Base-by-base conservation (phyloP, 805 yeast genomes). In the Phaffomyces antillensis region DNA sequence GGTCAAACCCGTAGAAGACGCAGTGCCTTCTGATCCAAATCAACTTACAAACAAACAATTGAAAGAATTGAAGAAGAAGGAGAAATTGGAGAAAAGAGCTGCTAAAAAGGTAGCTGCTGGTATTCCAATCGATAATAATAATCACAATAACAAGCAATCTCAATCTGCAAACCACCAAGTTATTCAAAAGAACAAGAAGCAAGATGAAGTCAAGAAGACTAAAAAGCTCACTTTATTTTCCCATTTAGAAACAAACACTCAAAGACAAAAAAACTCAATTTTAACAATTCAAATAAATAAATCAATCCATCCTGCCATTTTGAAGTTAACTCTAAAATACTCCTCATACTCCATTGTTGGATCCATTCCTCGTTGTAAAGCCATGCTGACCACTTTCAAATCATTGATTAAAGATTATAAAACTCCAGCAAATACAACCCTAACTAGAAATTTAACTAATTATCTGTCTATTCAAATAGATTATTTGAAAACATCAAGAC, bases 401-500 rank as follows among this genome's bases (percentile, higher is more conserved):
- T 73, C 71, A 26, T 90, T 93, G 20, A 86, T 93, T 40, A 58
- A 62, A 34, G 95, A 88, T 52, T 93, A 91, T 60, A 67, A 71
- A 46, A 89, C 98, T 0, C 98, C 98, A 7, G 77, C 73, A 36
- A 89, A 86, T 45, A 83, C 93, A 9, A 82, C 95, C 1, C 71
- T 93, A 55, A 81, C 90, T 32, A 81, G 99, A 68, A 86, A 90
- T 64, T 73, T 93, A 57, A 88, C 96, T 0, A 81, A 83, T 30
- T 91, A 89, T 62, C 71, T 93, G 47, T 81, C 95, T 11, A 87
- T 85, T 59, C 99, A 93, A 66, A 93, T 93, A 52, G 99, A 91
- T 61, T 87, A 85, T 54, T 70, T 93, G 54, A 91, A 87, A 56
- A 79, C 87, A 10, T 90, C 96, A 4, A 78, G 99, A 51, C 97